Conservation (phyloP, 352 stramenopile species). For the Pythium scleroteichum region DNA sequence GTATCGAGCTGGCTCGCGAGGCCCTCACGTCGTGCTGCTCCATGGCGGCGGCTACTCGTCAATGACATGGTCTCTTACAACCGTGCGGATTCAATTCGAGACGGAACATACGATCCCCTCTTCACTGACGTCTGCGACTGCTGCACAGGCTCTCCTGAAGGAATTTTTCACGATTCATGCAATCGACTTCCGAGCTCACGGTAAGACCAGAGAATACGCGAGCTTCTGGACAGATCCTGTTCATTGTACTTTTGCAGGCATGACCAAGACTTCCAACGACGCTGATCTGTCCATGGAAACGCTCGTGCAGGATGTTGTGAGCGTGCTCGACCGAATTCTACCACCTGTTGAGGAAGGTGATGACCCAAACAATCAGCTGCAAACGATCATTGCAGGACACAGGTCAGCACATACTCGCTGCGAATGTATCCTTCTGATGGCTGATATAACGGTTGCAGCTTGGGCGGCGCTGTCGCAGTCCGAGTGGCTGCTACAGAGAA, state of each 20-base stretch:
- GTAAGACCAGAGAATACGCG: slow-evolving; percentile 31
- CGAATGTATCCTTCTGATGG: too few relatives aligned
- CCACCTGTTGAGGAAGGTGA: slow-evolving; percentile 29
- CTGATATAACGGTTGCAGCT: slow-evolving; percentile 31
- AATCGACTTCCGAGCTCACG: slow-evolving; percentile 84
- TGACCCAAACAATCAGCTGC: slow-evolving; percentile 34
- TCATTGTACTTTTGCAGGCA: too few relatives aligned
- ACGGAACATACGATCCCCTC: background rate
- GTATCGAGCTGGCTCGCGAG: slow-evolving; percentile 66
- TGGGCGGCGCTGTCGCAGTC: slow-evolving; percentile 82
- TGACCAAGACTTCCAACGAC: slow-evolving; percentile 61
- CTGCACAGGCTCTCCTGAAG: slow-evolving; percentile 65
- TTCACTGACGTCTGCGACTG: background rate
- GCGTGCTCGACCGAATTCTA: slow-evolving; percentile 55
- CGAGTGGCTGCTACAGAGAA: slow-evolving; percentile 61
- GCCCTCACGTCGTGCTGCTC: slow-evolving; percentile 77
- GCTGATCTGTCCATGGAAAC: slow-evolving; percentile 72
- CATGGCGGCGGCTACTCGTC: slow-evolving; percentile 86
- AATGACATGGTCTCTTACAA: slow-evolving; percentile 84
- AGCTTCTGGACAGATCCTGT: too few relatives aligned
- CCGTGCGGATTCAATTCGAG: slow-evolving; percentile 52
- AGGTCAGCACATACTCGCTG: slow-evolving; percentile 37
- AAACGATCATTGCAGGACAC: slow-evolving; percentile 80
- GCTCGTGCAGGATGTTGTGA: slow-evolving; percentile 69
- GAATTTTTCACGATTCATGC: slow-evolving; percentile 75